phyloP scores from a whole-genome alignment of 805 yeast species.

The Blastobotrys americana region DNA sequence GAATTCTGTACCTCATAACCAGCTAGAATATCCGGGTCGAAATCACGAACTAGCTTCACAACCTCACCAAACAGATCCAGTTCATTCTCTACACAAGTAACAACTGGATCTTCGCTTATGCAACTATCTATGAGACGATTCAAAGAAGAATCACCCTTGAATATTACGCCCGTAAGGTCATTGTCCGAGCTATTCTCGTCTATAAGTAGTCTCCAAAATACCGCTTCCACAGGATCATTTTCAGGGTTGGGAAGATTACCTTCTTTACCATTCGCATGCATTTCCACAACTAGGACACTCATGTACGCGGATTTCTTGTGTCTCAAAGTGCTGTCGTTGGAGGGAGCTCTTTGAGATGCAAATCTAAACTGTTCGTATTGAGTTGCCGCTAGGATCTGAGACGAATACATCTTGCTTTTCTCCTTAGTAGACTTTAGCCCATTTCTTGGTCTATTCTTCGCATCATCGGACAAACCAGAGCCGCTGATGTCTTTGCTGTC shows the following conservation, averaged over 20 bases:
- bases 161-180: constrained; percentile 16
- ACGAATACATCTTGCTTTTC: background rate
- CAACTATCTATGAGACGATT: background rate
- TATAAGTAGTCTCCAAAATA: constrained; percentile 59
- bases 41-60: constrained; percentile 44
- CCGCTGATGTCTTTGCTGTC: constrained; percentile 2
- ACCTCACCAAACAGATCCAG: constrained; percentile 49
- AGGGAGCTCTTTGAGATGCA: constrained; percentile 4
- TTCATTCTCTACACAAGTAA: constrained; percentile 36
- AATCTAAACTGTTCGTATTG: constrained; percentile 7
- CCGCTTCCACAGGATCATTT: constrained; percentile 48
- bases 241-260: constrained; percentile 58
- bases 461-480: too few species aligned
- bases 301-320: constrained; percentile 31
- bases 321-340: background rate
- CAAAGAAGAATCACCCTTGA: constrained; percentile 24
- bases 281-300: constrained; percentile 57
- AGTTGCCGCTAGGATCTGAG: constrained; percentile 11
- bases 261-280: constrained; percentile 51
- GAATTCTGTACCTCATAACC: constrained; percentile 76
- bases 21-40: constrained; percentile 82
- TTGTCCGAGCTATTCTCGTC: constrained; percentile 28
- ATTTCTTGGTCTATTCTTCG: background rate
- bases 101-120: background rate
- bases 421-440: background rate